Conservation (phyloP, 2,329 filamentous ascomycete species). For the Acarospora socialis region DNA sequence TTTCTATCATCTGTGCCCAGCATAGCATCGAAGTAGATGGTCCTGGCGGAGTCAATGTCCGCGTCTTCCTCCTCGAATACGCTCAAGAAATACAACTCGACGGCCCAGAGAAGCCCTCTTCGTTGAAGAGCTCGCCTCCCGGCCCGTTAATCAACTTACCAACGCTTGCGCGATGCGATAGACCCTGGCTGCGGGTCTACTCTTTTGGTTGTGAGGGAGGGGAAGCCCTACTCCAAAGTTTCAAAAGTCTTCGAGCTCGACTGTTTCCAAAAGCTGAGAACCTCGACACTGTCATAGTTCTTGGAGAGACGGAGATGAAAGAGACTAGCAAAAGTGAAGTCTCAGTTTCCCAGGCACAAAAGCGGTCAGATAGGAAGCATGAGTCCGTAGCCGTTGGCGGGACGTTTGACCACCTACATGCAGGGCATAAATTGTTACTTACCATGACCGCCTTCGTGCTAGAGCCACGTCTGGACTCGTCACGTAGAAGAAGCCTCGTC, state of each 20-base stretch:
- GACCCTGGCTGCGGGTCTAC: conserved; percentile 22
- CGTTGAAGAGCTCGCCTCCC: conserved; percentile 13
- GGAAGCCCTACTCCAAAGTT: conserved; percentile 28
- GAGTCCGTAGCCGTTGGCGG: conserved; percentile 67
- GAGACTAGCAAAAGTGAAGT: conserved; percentile 26
- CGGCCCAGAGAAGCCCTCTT: conserved; percentile 10
- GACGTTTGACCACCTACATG: conserved; percentile 92
- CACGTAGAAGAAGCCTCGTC: no score
- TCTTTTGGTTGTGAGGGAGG: conserved; percentile 26
- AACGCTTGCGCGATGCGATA: conserved; percentile 29
- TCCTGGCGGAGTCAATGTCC: conserved; percentile 58
- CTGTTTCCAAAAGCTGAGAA: no score
- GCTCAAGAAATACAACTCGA: conserved; percentile 20
- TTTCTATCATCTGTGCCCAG: conserved; percentile 56
- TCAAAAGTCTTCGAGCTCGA: conserved; percentile 10
- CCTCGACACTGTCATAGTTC: conserved; percentile 6
- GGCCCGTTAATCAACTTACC: conserved; percentile 38
- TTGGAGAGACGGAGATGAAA: conserved; percentile 5
- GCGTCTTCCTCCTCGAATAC: conserved; percentile 60
- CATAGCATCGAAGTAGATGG: conserved; percentile 48
- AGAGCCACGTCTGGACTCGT: conserved; percentile 37
- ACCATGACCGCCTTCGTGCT: conserved; percentile 70
- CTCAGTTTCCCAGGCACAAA: conserved; percentile 20
- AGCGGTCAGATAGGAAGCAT: conserved; percentile 32
- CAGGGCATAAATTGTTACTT: conserved; percentile 88